Conservation (phyloP, 78 protist species). For the slime mould (Dictyostelium discoideum) region dicty_2.7 NC_007088.5:2866001-2866500, state of each 20-base stretch:
- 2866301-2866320: background rate
- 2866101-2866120: conserved; percentile 43
- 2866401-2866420: background rate
- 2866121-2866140: conserved; percentile 35
- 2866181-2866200: background rate
- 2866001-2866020: conserved; percentile 16
- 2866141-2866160: conserved; percentile 24
- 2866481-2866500: background rate
- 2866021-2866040: conserved; percentile 38
- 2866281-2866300: conserved; percentile 48
- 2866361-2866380: background rate
- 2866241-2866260: conserved; percentile 40
- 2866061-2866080: background rate
- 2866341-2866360: background rate
- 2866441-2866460: background rate
- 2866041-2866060: conserved; percentile 68
- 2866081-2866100: conserved; percentile 39
- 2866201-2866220: background rate
- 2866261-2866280: background rate
- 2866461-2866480: background rate
- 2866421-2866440: background rate
- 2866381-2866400: background rate
- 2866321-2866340: background rate
- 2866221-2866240: conserved; percentile 3
- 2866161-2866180: conserved; percentile 26